phyloP scores from a whole-genome alignment of 768 basidiomycete genomes.

The Lyophyllum shimeji region DNA sequence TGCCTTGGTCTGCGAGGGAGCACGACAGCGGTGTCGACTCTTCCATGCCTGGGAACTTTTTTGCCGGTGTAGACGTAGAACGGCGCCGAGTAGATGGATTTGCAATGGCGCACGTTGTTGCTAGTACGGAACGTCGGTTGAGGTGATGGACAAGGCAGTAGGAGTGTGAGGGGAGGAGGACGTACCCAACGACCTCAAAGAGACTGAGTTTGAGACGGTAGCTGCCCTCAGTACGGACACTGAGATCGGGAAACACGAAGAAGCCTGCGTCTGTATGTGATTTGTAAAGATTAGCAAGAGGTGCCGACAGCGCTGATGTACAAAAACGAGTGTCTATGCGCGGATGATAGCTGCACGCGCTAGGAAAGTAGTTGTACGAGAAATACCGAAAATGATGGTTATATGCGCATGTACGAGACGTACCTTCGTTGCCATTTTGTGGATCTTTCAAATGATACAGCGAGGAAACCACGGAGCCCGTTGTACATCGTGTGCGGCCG shows the following conservation, averaged over 20 bases:
- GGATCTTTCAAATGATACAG: constrained; percentile 89
- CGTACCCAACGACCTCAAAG: constrained; percentile 91
- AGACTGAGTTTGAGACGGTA: constrained; percentile 73
- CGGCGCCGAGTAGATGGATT: constrained; percentile 81
- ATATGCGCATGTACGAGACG: background rate
- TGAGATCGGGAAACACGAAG: constrained; percentile 95
- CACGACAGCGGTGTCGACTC: constrained; percentile 89
- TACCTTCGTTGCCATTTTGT: constrained; percentile 47
- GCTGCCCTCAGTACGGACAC: constrained; percentile 88
- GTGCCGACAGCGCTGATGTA: background rate
- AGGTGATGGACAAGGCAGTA: background rate
- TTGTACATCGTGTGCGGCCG: constrained; percentile 88
- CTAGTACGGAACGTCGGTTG: constrained; percentile 34
- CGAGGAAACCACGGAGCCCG: constrained; percentile 86
- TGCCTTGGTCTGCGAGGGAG: constrained; percentile 92
- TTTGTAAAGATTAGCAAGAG: background rate
- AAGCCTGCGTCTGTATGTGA: constrained; percentile 75
- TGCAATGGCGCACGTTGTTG: constrained; percentile 86
- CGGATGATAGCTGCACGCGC: background rate
- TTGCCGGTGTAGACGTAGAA: constrained; percentile 96
- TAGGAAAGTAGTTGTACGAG: too few relatives aligned
- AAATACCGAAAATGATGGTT: too few relatives aligned
- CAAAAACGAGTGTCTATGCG: too few relatives aligned
- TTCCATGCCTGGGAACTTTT: constrained; percentile 97
- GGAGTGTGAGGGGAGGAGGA: constrained; percentile 17